phyloP scores from a whole-genome alignment of 176 grass and related monocot species.

The Oryza rufipogon region DNA sequence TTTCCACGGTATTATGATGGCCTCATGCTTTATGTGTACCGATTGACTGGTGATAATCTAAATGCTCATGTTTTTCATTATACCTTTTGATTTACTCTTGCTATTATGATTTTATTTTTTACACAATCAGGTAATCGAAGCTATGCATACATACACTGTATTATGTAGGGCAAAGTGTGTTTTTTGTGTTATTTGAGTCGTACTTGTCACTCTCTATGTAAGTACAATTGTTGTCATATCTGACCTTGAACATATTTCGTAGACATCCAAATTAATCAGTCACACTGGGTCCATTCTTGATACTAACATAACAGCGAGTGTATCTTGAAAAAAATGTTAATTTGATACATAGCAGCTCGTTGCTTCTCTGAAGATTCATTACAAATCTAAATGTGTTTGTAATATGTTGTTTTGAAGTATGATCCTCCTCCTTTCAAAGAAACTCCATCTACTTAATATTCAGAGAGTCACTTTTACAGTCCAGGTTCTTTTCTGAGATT shows the following conservation, averaged over 20 bases:
- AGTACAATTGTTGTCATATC: background rate
- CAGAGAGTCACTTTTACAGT: background rate
- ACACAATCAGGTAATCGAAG: background rate
- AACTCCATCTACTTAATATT: background rate
- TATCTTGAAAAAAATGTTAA: background rate
- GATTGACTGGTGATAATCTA: background rate
- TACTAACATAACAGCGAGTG: background rate
- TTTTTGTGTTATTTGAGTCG: background rate
- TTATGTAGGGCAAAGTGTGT: background rate
- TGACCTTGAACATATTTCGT: background rate
- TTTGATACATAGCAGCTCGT: background rate
- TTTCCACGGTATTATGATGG: slow-evolving; percentile 22
- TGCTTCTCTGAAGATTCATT: slow-evolving; percentile 3
- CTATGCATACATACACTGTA: background rate
- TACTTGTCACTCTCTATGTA: background rate
- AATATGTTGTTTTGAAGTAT: background rate
- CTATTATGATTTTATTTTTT: background rate
- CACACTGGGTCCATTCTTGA: background rate
- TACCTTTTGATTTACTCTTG: background rate
- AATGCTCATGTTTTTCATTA: background rate
- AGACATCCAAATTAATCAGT: background rate
- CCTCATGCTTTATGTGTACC: background rate
- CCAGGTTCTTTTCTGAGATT: background rate
- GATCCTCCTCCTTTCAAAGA: background rate
- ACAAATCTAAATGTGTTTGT: background rate